Evolutionary conservation across 1,139 yeast species (phyloP), one percentile per base, ranked within the genome.

Genomic region (Yamadazyma atmosphaerica): DNA sequence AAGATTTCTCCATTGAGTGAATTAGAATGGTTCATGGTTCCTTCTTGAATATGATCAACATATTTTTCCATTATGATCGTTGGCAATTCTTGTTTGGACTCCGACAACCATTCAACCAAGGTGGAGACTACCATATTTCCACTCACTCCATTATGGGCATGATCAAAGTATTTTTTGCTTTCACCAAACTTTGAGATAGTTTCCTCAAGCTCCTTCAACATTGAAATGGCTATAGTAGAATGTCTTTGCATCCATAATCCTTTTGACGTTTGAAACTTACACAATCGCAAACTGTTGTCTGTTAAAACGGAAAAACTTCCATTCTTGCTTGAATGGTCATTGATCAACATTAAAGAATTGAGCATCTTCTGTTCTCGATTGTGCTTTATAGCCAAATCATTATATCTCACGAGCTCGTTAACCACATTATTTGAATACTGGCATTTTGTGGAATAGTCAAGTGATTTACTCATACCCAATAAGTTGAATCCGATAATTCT

Each of bases 61-160:
- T 81, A 82, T 3, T 68, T 62, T 1, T 64, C 61, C 73, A 83
- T 73, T 4, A 89, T 79, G 7, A 60, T 64, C 1, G 74, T 66
- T 0, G 89, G 79, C 17, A 81, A 68, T 42, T 83, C 94, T 41
- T 81, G 83, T 35, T 85, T 74, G 0, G 95, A 84, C 31, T 69
- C 74, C 0, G 87, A 72, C 40, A 80, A 65, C 96, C 96, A 88
- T 35, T 74, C 69, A 1, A 83, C 87, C 39, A 87, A 57, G n/a
- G 58, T 63, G 0, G 88, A 74, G 25, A 65, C 63, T 1, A 81
- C 31, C 31, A 28, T 28, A 16, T 15, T 28, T 16, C 19, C 21
- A 28, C 31, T 28, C 12, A 28, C 31, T 28, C 31, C 31, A 14
- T 16, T 28, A 16, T 28, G 31, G 5, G 17, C 31, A 14, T 16